Evolutionary conservation across 345 rosid species (phyloP), one percentile per base, ranked within the genome.

Genomic region (Pistacia atlantica): DNA sequence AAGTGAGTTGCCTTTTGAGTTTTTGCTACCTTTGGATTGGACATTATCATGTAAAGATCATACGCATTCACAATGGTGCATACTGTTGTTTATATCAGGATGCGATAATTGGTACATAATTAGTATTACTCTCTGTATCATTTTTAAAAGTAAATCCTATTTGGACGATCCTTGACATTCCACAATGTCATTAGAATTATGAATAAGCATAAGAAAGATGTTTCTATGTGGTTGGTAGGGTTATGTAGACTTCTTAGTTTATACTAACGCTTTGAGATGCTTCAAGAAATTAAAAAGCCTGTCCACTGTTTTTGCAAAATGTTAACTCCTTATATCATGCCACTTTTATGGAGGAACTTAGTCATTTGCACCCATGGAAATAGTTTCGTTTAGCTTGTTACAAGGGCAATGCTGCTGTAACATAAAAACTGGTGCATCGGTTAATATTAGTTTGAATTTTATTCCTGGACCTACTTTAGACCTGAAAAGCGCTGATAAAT

Each of bases 1-100:
- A 93, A 91, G 98, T 93, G 84, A 87, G 98, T 84, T 80, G 4
- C 20, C 49, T 10, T 31, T 54, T 54, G 57, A 8, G 33, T 58
- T 2, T 54, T 80, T 46, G n/a, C 46, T 1, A 11, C 17, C 46
- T 51, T 22, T 68, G 56, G 54, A 8, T 38, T 57, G 52, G 64
- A 57, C 5, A 28, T n/a, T 14, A 4, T 17, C 52, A 42, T 31
- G 33, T 31, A 31, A 31, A 31, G 33, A 31, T 31, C 33, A 31
- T 70, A 20, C 14, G 0, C n/a, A 5, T 17, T 22, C 46, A 52
- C 46, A 33, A 5, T 28, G 62, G 25, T 38, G 46, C 0, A 42
- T 31, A 31, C 33, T 31, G 33, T 31, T 31, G 33, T 31, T 2
- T 31, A 31, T 31, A 31, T 31, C 33, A 2, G 42, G 7, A 38